Base-by-base conservation (phyloP, 208 protist genomes). In the Acanthamoeba royreba region DNA sequence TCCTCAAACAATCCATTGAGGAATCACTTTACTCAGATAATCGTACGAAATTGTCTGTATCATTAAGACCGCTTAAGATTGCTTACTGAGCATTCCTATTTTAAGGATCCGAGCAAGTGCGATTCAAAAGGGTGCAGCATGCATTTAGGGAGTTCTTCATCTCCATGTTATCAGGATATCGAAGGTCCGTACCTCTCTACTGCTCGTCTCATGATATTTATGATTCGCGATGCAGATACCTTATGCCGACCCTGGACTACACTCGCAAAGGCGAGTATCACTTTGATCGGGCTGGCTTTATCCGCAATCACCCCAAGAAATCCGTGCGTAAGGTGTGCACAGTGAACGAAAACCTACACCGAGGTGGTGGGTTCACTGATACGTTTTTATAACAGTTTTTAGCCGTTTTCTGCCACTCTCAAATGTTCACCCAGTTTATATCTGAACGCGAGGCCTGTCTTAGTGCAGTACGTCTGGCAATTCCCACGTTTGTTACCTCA, bases 131-230 rank as follows among this genome's bases (percentile, higher is more conserved):
- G 38, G 31, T 87, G 5, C 45, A 61, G 45, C 77, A 87, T 38
- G 47, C 45, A 31, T 87, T 87, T 33, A 38, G 77, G n/a, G 77
- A 87, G n/a, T 87, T 87, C 77, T 87, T 87, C 77, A 38, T 87
- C 45, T 55, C 43, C 47, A 87, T 87, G 45, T n/a, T 87, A 42
- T 11, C 45, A 9, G 25, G 47, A 38, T 87, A 87, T 28, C 77
- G 77, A 19, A 4, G 47, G 77, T 87, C 35, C 43, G 25, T 47
- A 5, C 72, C 66, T 25, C 31, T 43, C 66, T 5, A 9, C 55
- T 9, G 2, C 25, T 11, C 55, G 17, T 31, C 66, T n/a, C 28
- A n/a, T n/a, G n/a, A n/a, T n/a, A n/a, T n/a, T n/a, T n/a, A n/a
- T n/a, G n/a, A n/a, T n/a, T n/a, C n/a, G n/a, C n/a, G n/a, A n/a